Percentiles rank a stretch among this genome's conserved stretches.
Evolutionary conservation across 2,329 filamentous ascomycete species (phyloP).

Genomic region (Penicillium capsulatum): DNA sequence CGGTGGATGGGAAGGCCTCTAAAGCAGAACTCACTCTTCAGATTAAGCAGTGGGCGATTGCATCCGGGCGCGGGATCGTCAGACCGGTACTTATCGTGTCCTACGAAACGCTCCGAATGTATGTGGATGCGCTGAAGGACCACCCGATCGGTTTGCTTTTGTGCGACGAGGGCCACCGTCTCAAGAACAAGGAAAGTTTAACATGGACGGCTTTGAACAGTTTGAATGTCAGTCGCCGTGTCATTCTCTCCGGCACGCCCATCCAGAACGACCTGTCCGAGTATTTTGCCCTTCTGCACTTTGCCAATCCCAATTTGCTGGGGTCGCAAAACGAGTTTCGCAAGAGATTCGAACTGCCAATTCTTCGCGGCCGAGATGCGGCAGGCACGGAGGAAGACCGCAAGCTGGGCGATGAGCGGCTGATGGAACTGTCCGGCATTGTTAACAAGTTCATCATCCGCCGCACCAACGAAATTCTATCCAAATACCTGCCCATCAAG

Average conservation of each 20-base stretch:
- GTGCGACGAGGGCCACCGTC: constrained; percentile 91
- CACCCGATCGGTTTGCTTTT: constrained; percentile 88
- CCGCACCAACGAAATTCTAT: constrained; percentile 93
- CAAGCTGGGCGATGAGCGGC: constrained; percentile 75
- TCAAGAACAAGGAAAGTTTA: constrained; percentile 95
- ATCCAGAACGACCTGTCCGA: constrained; percentile 99
- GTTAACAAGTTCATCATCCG: constrained; percentile 99
- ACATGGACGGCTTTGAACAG: constrained; percentile 89
- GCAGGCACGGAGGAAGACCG: constrained; percentile 79
- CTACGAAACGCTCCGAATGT: constrained; percentile 89
- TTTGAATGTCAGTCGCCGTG: constrained; percentile 82
- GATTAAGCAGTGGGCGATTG: constrained; percentile 89
- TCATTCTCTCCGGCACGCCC: constrained; percentile 93
- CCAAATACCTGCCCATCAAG: constrained; percentile 95
- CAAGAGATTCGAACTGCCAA: constrained; percentile 89
- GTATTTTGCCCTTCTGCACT: constrained; percentile 93
- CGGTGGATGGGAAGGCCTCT: constrained; percentile 91
- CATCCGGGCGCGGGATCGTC: constrained; percentile 82
- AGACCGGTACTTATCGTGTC: constrained; percentile 95
- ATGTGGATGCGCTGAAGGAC: constrained; percentile 83
- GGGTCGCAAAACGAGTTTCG: constrained; percentile 87
- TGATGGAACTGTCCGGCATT: constrained; percentile 71
- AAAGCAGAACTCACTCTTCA: constrained; percentile 91
- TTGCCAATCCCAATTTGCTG: constrained; percentile 89
- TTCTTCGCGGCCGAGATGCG: constrained; percentile 85